phyloP scores from a whole-genome alignment of 768 basidiomycete genomes.

The Leccinum subgranulosum region DNA sequence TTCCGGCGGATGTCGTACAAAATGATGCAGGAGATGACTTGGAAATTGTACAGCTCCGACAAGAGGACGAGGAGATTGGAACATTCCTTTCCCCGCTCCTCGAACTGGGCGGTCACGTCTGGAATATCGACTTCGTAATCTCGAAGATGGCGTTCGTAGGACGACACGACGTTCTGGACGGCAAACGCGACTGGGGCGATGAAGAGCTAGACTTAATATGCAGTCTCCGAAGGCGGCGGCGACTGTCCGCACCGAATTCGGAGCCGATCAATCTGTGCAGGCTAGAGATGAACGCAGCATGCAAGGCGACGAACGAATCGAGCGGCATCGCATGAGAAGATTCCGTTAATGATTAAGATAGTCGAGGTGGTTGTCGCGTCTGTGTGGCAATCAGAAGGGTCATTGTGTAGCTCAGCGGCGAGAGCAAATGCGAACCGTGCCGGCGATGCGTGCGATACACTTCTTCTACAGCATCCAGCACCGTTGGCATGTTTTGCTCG shows the following conservation, averaged over 20 bases:
- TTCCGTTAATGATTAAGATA: slow-evolving; percentile 70
- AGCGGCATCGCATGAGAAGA: slow-evolving; percentile 76
- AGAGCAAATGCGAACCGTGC: slow-evolving; percentile 52
- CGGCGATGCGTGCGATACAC: slow-evolving; percentile 74
- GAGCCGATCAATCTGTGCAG: slow-evolving; percentile 79
- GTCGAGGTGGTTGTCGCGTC: slow-evolving; percentile 79
- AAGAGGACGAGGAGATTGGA: slow-evolving; percentile 85
- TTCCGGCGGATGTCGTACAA: slow-evolving; percentile 73
- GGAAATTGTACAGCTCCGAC: slow-evolving; percentile 94
- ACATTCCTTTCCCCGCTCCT: slow-evolving; percentile 74
- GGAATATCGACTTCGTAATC: slow-evolving; percentile 23
- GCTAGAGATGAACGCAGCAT: slow-evolving; percentile 81
- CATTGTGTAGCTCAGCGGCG: neutral
- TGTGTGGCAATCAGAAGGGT: no score
- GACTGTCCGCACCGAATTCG: slow-evolving; percentile 72
- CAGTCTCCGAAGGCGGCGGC: neutral
- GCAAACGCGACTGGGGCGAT: slow-evolving; percentile 68
- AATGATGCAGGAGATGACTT: slow-evolving; percentile 85
- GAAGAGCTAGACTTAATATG: neutral
- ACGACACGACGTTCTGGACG: slow-evolving; percentile 64
- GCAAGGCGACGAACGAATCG: slow-evolving; percentile 86
- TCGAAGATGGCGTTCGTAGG: slow-evolving; percentile 60
- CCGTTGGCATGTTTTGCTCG: slow-evolving; percentile 80
- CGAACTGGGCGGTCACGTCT: slow-evolving; percentile 22
- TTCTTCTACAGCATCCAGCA: slow-evolving; percentile 70